Evolutionary conservation across 164 flowering plant genomes (phyloP), one percentile per base, ranked within the genome.

Genomic region (Cinnamomum chago): DNA sequence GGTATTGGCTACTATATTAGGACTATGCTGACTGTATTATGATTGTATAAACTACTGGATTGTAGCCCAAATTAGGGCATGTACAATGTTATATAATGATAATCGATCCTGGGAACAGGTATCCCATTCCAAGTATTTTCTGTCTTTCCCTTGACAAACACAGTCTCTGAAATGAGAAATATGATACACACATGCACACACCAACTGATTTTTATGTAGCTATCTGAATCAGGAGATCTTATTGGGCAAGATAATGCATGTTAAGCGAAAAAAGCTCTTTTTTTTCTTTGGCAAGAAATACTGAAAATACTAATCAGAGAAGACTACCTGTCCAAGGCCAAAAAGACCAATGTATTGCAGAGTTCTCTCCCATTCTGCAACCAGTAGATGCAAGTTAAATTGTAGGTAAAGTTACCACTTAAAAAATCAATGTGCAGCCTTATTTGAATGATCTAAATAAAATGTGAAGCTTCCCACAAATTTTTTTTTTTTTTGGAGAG

Each of bases 331-430:
- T 62, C 85, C 89, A 71, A 95, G 79, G 72, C 97, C 98, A 80
- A 90, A 12, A 75, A 93, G 67, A 60, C 86, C 98, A 70, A 95
- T 83, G 67, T 86, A 62, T 76, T 95, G 97, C 69, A 95, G 84
- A 58, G 98, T 82, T 76, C 66, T 91, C 85, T 95, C 97, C 97
- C 97, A 95, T 75, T 95, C 98, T 95, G 94, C 76, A 80, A 58
- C 40, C 67, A 68, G 62, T 55, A 11, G 11, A 28, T 12, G 15
- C n/a, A 12, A 66, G 30, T 65, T 25, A 65, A 18, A 47, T 35
- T 40, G 47, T 11, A 68, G 71, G 28, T 47, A n/a, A 68, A 6
- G 60, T 55, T 40, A 40, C 40, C 7, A 27, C 40, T 30, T 33
- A 67, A 67, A 30, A 67, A 50, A 68, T 40, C 20, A 47, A 68